Percentiles rank a stretch among this genome's conserved stretches.
Evolutionary conservation across 2,329 filamentous ascomycete species (phyloP).

Genomic region (Trichophyton rubrum): DNA sequence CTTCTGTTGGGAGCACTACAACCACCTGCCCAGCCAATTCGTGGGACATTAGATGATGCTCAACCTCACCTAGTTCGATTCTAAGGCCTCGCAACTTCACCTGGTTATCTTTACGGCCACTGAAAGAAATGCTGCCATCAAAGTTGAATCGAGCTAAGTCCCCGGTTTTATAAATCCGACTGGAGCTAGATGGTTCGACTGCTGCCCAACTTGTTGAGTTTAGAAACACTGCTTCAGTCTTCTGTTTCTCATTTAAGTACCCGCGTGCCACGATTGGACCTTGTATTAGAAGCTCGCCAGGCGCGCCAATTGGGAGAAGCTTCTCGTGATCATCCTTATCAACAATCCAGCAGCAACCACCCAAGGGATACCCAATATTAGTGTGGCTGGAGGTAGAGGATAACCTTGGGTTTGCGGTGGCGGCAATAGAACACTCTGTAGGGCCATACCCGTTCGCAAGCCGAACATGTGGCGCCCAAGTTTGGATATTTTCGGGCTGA

Average conservation of each 20-base stretch:
- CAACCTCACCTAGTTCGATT: slow-evolving; percentile 76
- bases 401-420: slow-evolving; percentile 14
- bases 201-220: slow-evolving; percentile 14
- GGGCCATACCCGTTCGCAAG: slow-evolving; percentile 24
- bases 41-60: slow-evolving; percentile 42
- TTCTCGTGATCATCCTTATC: slow-evolving; percentile 13
- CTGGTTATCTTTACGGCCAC: slow-evolving; percentile 67
- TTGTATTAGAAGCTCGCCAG: slow-evolving; percentile 31
- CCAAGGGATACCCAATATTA: slow-evolving; percentile 12
- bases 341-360: slow-evolving; percentile 16
- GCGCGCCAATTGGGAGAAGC: slow-evolving; percentile 23
- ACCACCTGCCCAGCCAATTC: slow-evolving; percentile 5
- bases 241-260: slow-evolving; percentile 22
- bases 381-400: slow-evolving; percentile 18
- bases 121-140: slow-evolving; percentile 61
- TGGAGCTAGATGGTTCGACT: not conserved
- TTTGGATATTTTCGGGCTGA: slow-evolving; percentile 19
- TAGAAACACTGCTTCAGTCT: slow-evolving; percentile 15
- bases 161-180: slow-evolving; percentile 64
- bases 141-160: slow-evolving; percentile 60
- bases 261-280: slow-evolving; percentile 27
- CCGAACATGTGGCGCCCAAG: slow-evolving; percentile 21
- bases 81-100: slow-evolving; percentile 76
- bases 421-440: slow-evolving; percentile 14
- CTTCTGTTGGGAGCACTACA: slow-evolving; percentile 5